These are phyloP conservation scores for Albophoma yamanashiensis DNA, from an alignment of 2,329 filamentous ascomycete species.

Conservation along the genomic window DNA sequence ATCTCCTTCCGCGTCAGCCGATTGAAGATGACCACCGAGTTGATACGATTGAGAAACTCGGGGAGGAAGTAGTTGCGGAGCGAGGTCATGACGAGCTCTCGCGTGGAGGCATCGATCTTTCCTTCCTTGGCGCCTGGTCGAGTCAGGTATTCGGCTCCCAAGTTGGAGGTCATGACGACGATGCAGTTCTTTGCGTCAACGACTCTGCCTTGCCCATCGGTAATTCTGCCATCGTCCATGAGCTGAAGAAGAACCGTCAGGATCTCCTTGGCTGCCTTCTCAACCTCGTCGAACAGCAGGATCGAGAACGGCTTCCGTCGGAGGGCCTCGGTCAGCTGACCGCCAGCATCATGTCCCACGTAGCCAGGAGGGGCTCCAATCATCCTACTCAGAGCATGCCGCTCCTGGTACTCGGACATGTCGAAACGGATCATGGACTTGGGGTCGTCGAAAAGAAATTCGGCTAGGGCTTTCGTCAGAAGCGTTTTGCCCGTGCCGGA, in stretches of 20 bases:
- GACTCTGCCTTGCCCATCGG: constrained; percentile 89
- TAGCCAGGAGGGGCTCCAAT: constrained; percentile 96
- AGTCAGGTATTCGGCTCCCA: constrained; percentile 88
- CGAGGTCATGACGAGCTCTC: constrained; percentile 81
- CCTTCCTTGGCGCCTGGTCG: constrained; percentile 70
- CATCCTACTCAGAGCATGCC: constrained; percentile 91
- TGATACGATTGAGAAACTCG: constrained; percentile 98
- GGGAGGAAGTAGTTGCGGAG: constrained; percentile 95
- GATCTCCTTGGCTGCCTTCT: constrained; percentile 97
- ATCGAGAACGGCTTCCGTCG: constrained; percentile 96
- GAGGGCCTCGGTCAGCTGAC: constrained; percentile 89
- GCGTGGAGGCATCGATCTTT: constrained; percentile 73
- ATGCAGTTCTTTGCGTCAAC: constrained; percentile 97
- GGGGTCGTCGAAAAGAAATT: constrained; percentile 95
- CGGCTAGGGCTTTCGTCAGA: constrained; percentile 90
- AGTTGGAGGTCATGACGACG: constrained; percentile 97
- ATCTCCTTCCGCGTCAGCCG: constrained; percentile 84
- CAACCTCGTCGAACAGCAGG: constrained; percentile 92
- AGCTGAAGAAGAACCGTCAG: constrained; percentile 96
- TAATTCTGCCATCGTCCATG: constrained; percentile 98
- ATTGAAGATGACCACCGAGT: constrained; percentile 95
- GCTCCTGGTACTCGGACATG: constrained; percentile 99
- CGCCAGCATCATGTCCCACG: constrained; percentile 90
- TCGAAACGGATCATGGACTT: constrained; percentile 99
- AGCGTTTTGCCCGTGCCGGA: constrained; percentile 97